Base-by-base conservation (phyloP, 1,139 yeast species). In the Candida glucosophila region DNA sequence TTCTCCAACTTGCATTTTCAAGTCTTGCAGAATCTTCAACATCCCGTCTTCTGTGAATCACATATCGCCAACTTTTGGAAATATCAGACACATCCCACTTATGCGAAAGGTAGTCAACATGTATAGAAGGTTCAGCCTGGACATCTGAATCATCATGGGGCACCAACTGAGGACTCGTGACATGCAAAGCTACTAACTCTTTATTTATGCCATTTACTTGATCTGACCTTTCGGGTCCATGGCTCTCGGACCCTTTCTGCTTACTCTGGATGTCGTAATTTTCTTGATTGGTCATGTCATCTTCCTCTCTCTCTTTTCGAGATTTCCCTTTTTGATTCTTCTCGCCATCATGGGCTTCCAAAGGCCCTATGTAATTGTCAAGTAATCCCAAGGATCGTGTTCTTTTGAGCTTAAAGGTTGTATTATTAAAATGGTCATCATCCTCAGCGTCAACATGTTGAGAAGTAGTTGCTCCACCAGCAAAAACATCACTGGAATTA, bases 21-120 rank as follows among this genome's bases (percentile, higher is more conserved):
- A 80, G 55, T 37, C 92, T 60, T 3, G 79, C 67, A 2, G 74
- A 58, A 43, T 74, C 73, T 12, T 85, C 83, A 14, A 77, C 75
- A 41, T 75, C 80, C 36, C 81, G 80, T 28, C 95, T 71, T 41
- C 82, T 77, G 36, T 76, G 59, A 24, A 85, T 88, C 34, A 90
- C 81, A 49, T 90, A 90, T 37, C 95, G 67, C 98, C 98, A 90
- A 19, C 95, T 83, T 39, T 82, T 82, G 9, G 94, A 81, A 20
- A 90, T 83, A 49, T 90, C 98, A 4, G 77, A 62, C 38, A 88
- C 97, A 43, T 85, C 85, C 98, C 98, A 90, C 47, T 90, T 72
- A 48, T 90, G 95, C 4, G 95, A 82, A 23, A 90, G 65, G 51
- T 90, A 90, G 56, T 90, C 98, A 10, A 90, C 98, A 46, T 88